Evolutionary conservation across 75 land plant species (phyloP).

Genomic region (Cunninghamia lanceolata): DNA sequence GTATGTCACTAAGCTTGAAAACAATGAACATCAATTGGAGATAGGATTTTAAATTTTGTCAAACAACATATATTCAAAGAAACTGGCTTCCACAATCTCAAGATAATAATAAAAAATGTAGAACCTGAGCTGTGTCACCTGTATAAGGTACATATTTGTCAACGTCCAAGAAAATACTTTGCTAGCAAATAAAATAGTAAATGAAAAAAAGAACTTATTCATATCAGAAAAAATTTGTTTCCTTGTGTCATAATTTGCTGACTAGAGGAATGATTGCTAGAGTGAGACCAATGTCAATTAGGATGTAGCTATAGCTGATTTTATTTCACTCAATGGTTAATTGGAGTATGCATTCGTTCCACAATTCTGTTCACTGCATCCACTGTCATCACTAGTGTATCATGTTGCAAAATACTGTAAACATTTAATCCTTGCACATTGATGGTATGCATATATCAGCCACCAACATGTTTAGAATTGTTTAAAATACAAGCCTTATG

Average conservation of each 20-base stretch:
- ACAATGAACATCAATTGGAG: not conserved
- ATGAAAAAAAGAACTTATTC: not conserved
- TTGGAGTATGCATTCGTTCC: constrained; percentile 87
- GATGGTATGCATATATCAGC: constrained; percentile 8
- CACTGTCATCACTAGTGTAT: constrained; percentile 86
- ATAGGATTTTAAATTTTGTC: not conserved
- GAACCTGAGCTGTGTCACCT: not conserved
- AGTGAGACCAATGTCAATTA: not conserved
- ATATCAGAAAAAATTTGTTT: not conserved
- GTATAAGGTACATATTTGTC: not conserved
- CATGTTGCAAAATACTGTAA: constrained; percentile 90
- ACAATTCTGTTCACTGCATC: constrained; percentile 83
- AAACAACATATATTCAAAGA: not conserved
- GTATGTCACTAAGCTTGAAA: not conserved
- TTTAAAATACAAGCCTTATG: not conserved
- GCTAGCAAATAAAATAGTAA: not conserved
- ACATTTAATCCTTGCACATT: constrained; percentile 85
- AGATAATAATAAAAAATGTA: not conserved
- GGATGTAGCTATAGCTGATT: not conserved
- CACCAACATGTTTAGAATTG: not conserved
- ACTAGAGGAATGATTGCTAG: not conserved
- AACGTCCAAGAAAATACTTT: not conserved
- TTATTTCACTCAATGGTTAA: constrained; percentile 53
- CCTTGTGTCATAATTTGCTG: not conserved
- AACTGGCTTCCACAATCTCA: not conserved